phyloP scores from a whole-genome alignment of 176 grass and related monocot species.

The Musa schizocarpa region DNA sequence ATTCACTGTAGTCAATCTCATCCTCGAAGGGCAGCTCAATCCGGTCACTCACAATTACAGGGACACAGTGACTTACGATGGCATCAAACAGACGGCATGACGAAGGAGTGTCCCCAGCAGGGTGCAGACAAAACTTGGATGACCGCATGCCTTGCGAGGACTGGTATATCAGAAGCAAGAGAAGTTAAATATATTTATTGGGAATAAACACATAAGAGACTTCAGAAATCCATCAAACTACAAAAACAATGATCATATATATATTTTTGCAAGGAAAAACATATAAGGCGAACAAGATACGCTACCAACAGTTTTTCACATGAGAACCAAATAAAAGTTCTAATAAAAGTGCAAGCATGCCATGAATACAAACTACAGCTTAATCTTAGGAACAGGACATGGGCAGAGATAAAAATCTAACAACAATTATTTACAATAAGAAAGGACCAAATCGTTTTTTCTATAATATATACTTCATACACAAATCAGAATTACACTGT shows the following conservation, averaged over 20 bases:
- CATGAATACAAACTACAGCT: neutral
- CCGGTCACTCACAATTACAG: slow-evolving; percentile 71
- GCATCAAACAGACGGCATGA: slow-evolving; percentile 92
- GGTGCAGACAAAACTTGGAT: slow-evolving; percentile 84
- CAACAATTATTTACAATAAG: too few species aligned
- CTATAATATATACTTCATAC: too few species aligned
- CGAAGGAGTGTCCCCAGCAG: slow-evolving; percentile 83
- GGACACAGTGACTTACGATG: slow-evolving; percentile 83
- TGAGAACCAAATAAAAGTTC: neutral
- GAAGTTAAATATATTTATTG: slow-evolving; percentile 9
- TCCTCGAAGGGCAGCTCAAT: slow-evolving; percentile 98
- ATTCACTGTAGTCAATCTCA: slow-evolving; percentile 76
- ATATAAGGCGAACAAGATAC: neutral
- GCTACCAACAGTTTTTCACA: neutral
- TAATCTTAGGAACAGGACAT: neutral
- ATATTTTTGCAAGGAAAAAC: neutral
- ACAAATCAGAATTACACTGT: neutral
- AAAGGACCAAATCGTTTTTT: too few species aligned
- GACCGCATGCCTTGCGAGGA: slow-evolving; percentile 66
- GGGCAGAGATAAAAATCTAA: too few species aligned
- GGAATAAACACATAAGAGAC: neutral
- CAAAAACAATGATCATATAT: neutral
- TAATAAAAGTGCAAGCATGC: neutral
- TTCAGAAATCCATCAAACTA: neutral
- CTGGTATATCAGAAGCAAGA: slow-evolving; percentile 30